phyloP scores from a whole-genome alignment of 495 filamentous ascomycete species.

The Neurospora tetraspora region DNA sequence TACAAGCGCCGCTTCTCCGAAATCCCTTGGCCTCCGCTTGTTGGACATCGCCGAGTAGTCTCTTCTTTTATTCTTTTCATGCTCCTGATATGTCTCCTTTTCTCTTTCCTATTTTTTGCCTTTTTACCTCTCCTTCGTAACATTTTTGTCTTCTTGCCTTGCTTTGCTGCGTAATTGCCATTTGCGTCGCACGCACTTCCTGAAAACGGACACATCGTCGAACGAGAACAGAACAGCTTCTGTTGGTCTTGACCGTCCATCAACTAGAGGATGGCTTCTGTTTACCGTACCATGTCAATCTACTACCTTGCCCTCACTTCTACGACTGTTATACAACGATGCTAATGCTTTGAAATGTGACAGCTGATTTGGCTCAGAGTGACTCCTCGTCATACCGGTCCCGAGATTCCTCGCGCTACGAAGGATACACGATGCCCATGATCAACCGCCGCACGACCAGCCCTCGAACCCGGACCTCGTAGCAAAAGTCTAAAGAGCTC shows the following conservation, averaged over 20 bases:
- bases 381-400: background rate
- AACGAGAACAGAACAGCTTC: background rate
- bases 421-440: background rate
- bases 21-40: background rate
- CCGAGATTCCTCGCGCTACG: background rate
- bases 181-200: background rate
- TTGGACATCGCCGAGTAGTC: background rate
- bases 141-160: background rate
- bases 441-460: background rate
- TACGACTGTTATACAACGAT: background rate
- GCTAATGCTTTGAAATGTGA: background rate
- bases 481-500: background rate
- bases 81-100: background rate
- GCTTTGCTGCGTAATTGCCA: background rate
- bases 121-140: too few relatives aligned
- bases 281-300: background rate
- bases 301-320: background rate
- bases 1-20: too few relatives aligned
- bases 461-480: background rate
- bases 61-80: background rate
- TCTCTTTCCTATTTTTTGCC: background rate
- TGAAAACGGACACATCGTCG: background rate
- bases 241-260: background rate
- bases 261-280: background rate
- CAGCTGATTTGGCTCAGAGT: background rate